Conservation (phyloP, 805 yeast genomes). For the Pichia kluyveri region DNA sequence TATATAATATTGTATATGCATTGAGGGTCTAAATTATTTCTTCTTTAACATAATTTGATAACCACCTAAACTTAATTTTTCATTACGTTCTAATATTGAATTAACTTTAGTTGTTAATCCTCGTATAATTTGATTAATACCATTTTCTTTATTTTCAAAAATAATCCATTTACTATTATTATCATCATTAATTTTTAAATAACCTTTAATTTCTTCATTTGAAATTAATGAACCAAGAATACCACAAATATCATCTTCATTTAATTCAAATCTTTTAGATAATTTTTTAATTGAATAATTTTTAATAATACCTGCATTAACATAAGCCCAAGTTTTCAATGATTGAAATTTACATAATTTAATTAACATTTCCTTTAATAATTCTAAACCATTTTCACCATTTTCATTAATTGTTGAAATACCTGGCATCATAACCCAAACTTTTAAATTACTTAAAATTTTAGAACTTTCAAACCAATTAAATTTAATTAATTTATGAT, state of each 20-base stretch:
- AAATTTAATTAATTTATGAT: constrained; percentile 78
- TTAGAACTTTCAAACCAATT: constrained; percentile 78
- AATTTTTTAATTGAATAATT: constrained; percentile 64
- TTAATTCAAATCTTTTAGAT: constrained; percentile 56
- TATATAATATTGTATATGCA: no score
- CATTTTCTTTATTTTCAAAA: constrained; percentile 65
- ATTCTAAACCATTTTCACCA: constrained; percentile 38
- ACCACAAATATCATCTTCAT: constrained; percentile 45
- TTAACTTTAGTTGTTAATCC: constrained; percentile 74
- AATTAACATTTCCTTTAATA: constrained; percentile 61
- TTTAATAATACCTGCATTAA: constrained; percentile 67
- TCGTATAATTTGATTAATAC: constrained; percentile 80
- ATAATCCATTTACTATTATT: constrained; percentile 57
- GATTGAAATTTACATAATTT: constrained; percentile 83
- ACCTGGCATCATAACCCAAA: constrained; percentile 47
- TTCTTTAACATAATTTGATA: constrained; percentile 31
- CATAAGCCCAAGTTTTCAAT: constrained; percentile 84
- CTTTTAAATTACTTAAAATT: constrained; percentile 65
- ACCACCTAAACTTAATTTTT: constrained; percentile 73
- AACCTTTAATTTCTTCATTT: constrained; percentile 68
- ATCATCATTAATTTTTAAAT: constrained; percentile 56
- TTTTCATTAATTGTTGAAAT: constrained; percentile 42
- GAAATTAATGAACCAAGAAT: constrained; percentile 69
- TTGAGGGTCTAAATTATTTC: constrained; percentile 1
- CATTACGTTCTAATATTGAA: constrained; percentile 75